Conservation (phyloP, 306 rosid genomes). For the Macrotyloma uniflorum region DNA sequence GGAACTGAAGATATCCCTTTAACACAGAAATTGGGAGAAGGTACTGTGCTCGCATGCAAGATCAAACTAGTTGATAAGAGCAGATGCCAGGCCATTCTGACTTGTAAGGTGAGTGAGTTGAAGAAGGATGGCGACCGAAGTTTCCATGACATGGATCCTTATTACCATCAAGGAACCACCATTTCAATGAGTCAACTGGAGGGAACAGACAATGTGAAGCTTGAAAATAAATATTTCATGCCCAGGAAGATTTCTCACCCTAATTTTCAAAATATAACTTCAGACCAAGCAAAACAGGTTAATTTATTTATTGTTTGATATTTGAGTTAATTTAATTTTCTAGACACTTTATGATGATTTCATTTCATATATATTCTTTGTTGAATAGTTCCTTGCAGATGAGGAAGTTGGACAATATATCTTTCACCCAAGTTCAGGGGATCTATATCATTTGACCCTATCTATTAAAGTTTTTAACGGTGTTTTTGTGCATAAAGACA, state of each 20-base stretch:
- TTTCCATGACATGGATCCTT: constrained; percentile 47
- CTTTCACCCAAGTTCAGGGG: constrained; percentile 56
- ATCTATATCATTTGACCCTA: constrained; percentile 45
- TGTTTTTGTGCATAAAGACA: constrained; percentile 52
- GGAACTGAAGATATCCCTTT: constrained; percentile 43
- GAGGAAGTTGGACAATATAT: constrained; percentile 49
- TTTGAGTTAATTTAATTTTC: constrained; percentile 28
- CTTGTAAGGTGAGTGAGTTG: constrained; percentile 55
- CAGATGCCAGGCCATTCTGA: constrained; percentile 47
- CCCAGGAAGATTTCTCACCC: constrained; percentile 50
- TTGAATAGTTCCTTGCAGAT: constrained; percentile 56
- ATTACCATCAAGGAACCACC: constrained; percentile 40
- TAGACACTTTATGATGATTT: constrained; percentile 10
- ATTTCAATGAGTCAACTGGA: constrained; percentile 21
- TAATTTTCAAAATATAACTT: constrained; percentile 48
- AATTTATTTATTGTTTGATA: constrained; percentile 25
- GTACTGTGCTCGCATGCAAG: constrained; percentile 48
- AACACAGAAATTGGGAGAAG: constrained; percentile 41
- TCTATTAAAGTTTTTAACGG: constrained; percentile 43
- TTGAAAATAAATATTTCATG: constrained; percentile 37
- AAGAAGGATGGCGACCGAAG: constrained; percentile 35
- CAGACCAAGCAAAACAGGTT: constrained; percentile 51
- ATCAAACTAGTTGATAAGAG: constrained; percentile 45
- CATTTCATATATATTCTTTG: constrained; percentile 26
- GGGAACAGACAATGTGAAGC: constrained; percentile 24